Base-by-base conservation (phyloP, 192 early-diverging fungal genomes). In the Umbelopsis sp. region DNA sequence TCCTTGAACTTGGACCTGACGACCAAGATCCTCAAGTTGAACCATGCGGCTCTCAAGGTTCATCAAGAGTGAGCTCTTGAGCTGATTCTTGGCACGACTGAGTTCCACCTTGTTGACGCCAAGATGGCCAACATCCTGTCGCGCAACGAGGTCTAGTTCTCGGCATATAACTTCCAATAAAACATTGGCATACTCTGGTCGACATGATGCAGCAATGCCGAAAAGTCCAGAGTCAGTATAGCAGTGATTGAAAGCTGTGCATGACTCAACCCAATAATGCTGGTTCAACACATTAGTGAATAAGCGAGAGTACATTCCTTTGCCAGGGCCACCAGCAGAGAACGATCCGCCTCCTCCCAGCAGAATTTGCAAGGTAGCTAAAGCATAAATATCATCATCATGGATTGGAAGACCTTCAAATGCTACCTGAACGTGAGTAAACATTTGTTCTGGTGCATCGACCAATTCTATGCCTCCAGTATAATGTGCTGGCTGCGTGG, bases 301-400 rank as follows among this genome's bases (percentile, higher is more conserved):
- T 35, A 99, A 85, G 4, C 96, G 88, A 49, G 96, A 97, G 86
- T 99, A 96, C 95, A 99, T 97, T 64, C 97, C 97, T 82, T 99
- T 97, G 4, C 97, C 95, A 1, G 97, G 97, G 9, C 97, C 97
- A 68, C 97, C 97, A 0, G 97, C 97, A 13, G 92, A 94, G 76
- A 99, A 99, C 1, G 93, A 94, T 6, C 95, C 94, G 47, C 97
- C 97, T 37, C 97, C 97, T 25, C 97, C 97, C 76, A 99, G 85
- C 37, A 99, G 81, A 66, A 92, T 87, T 66, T 96, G 91, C 45
- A 99, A 80, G 16, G 92, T 93, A 10, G 97, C 94, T 65, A 98
- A 85, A 10, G 94, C 88, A 78, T 97, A 99, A 15, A 97, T 91
- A 74, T 98, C 97, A 30, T 93, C 86, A 75, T 92, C 90, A 70